Percentiles rank a stretch among this genome's conserved stretches.
Evolutionary conservation across 176 grass and related monocot genomes (phyloP).

Genomic region (Carex myosuroides): DNA sequence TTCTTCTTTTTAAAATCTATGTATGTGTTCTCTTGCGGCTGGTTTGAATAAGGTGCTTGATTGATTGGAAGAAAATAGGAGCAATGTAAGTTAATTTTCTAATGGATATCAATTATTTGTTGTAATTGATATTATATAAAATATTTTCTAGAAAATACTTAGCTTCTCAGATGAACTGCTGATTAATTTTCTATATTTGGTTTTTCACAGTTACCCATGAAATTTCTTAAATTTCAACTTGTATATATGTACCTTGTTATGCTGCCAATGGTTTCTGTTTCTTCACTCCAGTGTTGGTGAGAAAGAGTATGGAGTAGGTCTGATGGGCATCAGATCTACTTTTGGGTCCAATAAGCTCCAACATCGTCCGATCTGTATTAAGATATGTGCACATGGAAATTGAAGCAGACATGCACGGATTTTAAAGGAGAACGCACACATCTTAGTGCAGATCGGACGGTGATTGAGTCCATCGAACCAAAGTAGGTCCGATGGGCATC

Average conservation of each 20-base stretch:
- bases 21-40: background rate
- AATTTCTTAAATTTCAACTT: background rate
- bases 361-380: no score
- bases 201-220: background rate
- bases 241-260: background rate
- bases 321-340: no score
- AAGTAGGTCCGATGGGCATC: no score
- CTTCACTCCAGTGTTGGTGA: background rate
- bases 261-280: background rate
- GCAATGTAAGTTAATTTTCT: background rate
- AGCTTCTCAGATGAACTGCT: background rate
- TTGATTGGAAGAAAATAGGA: background rate
- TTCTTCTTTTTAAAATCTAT: background rate
- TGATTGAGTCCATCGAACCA: no score
- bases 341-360: no score
- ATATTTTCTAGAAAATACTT: background rate
- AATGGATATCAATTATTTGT: background rate
- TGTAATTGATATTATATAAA: background rate
- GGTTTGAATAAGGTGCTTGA: background rate
- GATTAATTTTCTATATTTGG: background rate
- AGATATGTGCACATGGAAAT: no score
- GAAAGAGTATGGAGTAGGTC: no score
- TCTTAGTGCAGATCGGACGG: no score
- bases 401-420: no score
- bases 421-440: no score